Base-by-base conservation (phyloP, 768 basidiomycete species). In the Pleurotus cornucopiae region DNA sequence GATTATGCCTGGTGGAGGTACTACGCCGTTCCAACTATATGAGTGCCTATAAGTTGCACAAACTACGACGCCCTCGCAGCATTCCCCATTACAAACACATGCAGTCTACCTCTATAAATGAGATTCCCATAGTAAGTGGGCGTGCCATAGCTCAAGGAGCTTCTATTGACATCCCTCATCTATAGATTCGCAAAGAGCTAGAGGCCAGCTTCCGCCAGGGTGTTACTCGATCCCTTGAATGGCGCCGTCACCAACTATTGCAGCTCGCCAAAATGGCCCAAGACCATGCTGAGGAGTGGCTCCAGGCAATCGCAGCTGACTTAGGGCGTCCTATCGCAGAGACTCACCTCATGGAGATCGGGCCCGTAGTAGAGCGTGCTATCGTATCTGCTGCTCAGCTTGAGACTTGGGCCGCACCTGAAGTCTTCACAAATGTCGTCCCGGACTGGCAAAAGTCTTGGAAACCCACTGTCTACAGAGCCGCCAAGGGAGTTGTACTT, bases 211-310 rank as follows among this genome's bases (percentile, higher is more conserved):
- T 88, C 69, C 67, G 67, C 16, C 60, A 73, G 0, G 81, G 83
- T 2, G 60, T 71, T 40, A 78, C 83, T 0, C 74, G 71, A n/a
- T 69, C 82, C 2, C 61, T 89, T 41, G 68, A 69, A 57, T 90
- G 80, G 77, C 79, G 89, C n/a, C 78, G 80, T 54, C 75, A 79
- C 46, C 89, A 91, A 60, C 75, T 91, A 41, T 71, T 74, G 44
- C 83, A 85, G 60, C 74, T 90, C 30, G 84, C 81, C 21, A 79
- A 75, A 20, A 69, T 88, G 69, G 67, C 76, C 18, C 81, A 88
- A 60, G 82, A 88, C 14, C 85, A 91, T 66, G 62, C 71, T 2
- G 73, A 82, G 3, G 75, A 71, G 2, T 64, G 89, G 49, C 73
- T 73, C 9, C 75, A 77, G 1, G 78, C 84, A 6, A 61, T 84